These are phyloP conservation scores for Berberis vulgaris DNA, from an alignment of 164 flowering plant species.

Conservation along the genomic window DNA sequence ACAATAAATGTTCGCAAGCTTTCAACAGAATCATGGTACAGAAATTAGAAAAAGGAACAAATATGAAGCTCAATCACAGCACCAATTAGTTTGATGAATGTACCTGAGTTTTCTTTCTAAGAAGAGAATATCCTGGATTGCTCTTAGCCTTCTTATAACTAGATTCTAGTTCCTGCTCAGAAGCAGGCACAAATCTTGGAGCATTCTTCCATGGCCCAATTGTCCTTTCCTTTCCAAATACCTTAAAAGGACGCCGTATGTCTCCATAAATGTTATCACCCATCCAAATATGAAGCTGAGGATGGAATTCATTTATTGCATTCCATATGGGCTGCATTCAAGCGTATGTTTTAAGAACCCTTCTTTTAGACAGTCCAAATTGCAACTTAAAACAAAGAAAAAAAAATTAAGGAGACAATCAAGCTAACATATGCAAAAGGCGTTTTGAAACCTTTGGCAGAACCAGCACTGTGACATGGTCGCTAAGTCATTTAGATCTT, in stretches of 20 bases:
- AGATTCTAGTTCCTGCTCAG: conserved; percentile 42
- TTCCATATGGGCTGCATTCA: conserved; percentile 65
- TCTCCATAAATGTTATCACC: conserved; percentile 86
- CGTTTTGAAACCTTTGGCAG: too few species aligned
- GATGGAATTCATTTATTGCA: conserved; percentile 44
- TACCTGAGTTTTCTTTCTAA: conserved; percentile 43
- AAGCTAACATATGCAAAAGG: too few species aligned
- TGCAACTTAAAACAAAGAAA: too few species aligned
- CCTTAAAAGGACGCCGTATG: conserved; percentile 37
- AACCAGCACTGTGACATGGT: too few species aligned
- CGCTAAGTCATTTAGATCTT: too few species aligned
- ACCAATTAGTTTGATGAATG: not conserved
- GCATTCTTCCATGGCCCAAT: conserved; percentile 84
- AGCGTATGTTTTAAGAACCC: not conserved
- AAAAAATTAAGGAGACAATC: too few species aligned
- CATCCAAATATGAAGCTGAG: conserved; percentile 68
- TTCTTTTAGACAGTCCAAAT: too few species aligned
- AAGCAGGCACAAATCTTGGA: conserved; percentile 51
- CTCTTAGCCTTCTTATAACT: conserved; percentile 40
- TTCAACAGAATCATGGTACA: not conserved
- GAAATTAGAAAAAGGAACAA: not conserved
- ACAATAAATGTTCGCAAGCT: not conserved
- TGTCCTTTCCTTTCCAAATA: conserved; percentile 64
- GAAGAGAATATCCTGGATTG: conserved; percentile 51
- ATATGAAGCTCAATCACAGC: not conserved